Evolutionary conservation across 1,284 basidiomycete species (phyloP), one percentile per base, ranked within the genome.

Genomic region (Cystobasidium slooffiae): DNA sequence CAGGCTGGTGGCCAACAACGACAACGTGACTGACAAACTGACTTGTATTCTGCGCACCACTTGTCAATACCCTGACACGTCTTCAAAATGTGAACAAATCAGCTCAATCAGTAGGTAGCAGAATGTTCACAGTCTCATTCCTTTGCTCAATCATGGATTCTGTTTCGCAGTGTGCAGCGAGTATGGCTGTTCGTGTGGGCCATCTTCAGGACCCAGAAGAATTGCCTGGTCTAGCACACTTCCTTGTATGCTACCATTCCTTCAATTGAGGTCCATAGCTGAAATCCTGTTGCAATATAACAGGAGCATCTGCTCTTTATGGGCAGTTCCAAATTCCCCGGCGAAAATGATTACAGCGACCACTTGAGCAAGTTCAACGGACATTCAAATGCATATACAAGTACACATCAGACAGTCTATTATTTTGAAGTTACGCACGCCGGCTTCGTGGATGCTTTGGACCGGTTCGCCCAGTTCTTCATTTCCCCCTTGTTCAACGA

Each of bases 381-480:
- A 16, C 39, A 18, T 14, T 59, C 62, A 0, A 75, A 75, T 51
- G 74, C 74, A 4, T 72, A 55, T 43, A 79, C 76, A 1, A 51
- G 44, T 22, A 90, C 95, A 64, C 89, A 90, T 20, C 93, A 94
- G 82, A 99, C 97, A 52, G 96, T 95, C 83, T 95, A 93, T 81
- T 90, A 89, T 84, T 98, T 98, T 83, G 92, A 88, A 79, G 92
- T 97, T 52, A 88, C 90, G 9, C 91, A 93, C 1, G 84, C 88
- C 18, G 91, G 91, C 37, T 87, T 99, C 2, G 83, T 87, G 5
- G 91, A 91, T 49, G 94, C 94, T 0, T 86, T 99, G 10, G 88
- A 92, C 77, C 90, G 95, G 43, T 98, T 99, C 82, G 87, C 95
- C 0, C 90, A 89, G 0, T 98, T 99, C 85, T 99, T 99, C 84